phyloP scores from a whole-genome alignment of 2,329 filamentous ascomycete species.

The Penicillium psychrosexuale region DNA sequence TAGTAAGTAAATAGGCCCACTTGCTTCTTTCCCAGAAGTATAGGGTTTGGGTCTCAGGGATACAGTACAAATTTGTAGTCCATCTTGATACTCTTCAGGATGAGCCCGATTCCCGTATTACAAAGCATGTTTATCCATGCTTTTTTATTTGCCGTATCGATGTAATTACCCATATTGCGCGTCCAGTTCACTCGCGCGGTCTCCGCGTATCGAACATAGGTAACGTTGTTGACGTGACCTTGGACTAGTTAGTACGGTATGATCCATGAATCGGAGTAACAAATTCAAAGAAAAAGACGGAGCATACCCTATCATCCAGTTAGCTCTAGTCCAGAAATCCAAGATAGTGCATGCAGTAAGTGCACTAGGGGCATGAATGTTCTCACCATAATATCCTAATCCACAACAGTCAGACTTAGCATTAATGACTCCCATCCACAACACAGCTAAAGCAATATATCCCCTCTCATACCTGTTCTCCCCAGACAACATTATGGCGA shows the following conservation, averaged over 20 bases:
- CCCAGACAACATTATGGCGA: conserved; percentile 71
- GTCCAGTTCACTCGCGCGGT: conserved; percentile 76
- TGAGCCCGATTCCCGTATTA: conserved; percentile 66
- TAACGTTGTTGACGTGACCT: conserved; percentile 84
- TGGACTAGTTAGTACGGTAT: conserved; percentile 15
- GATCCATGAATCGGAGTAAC: background rate
- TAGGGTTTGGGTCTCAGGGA: background rate
- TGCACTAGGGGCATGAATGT: background rate
- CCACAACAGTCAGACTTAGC: conserved; percentile 2
- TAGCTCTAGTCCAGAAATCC: conserved; percentile 2
- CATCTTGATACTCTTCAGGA: conserved; percentile 73
- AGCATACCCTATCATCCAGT: conserved; percentile 27
- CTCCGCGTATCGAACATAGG: conserved; percentile 81
- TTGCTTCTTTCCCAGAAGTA: background rate
- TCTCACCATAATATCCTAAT: conserved; percentile 49
- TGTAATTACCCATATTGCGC: conserved; percentile 62
- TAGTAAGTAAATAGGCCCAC: background rate
- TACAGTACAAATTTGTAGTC: conserved; percentile 76
- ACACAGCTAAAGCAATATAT: background rate
- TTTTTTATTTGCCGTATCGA: conserved; percentile 59
- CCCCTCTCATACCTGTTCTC: conserved; percentile 67
- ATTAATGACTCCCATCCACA: conserved; percentile 5
- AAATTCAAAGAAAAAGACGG: background rate
- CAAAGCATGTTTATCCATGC: conserved; percentile 69
- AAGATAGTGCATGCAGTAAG: background rate